Evolutionary conservation across 2,329 filamentous ascomycete species (phyloP).

Genomic region (Aspergillus fumigatiaffinis): DNA sequence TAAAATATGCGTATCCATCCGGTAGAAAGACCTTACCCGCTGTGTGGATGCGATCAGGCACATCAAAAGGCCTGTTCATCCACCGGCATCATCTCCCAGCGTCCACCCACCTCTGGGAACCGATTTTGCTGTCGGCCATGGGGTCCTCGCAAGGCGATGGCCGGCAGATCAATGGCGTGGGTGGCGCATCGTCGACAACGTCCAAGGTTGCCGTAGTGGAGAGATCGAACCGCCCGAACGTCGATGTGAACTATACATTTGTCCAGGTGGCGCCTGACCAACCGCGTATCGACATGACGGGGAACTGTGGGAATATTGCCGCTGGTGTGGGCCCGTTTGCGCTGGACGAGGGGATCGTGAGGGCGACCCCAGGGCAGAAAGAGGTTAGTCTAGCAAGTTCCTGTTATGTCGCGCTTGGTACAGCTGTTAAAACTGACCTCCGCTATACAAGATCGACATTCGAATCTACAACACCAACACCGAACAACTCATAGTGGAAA

Average conservation of each 20-base stretch:
- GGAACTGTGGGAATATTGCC: constrained; percentile 70
- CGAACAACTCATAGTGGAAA: constrained; percentile 54
- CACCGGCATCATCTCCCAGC: constrained; percentile 30
- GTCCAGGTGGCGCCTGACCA: constrained; percentile 61
- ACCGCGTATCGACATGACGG: constrained; percentile 56
- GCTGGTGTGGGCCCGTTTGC: constrained; percentile 61
- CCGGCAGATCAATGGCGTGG: constrained; percentile 66
- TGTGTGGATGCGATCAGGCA: constrained; percentile 38
- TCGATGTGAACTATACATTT: constrained; percentile 66
- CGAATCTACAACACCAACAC: constrained; percentile 67
- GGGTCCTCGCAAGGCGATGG: constrained; percentile 25
- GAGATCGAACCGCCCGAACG: constrained; percentile 40
- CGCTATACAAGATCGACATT: constrained; percentile 42
- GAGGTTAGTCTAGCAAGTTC: too few species aligned
- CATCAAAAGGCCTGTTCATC: constrained; percentile 40
- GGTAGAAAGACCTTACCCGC: constrained; percentile 22
- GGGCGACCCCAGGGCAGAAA: constrained; percentile 16
- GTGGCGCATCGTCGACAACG: constrained; percentile 61
- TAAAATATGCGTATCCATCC: neutral
- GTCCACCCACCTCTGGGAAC: constrained; percentile 22
- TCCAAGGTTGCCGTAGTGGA: constrained; percentile 65
- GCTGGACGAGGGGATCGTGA: constrained; percentile 50
- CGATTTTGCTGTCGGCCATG: constrained; percentile 30
- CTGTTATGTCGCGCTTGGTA: too few species aligned
- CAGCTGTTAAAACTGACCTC: constrained; percentile 8